Conservation (phyloP, 2,329 filamentous ascomycete species). For the Gaeumannomyces sp. region DNA sequence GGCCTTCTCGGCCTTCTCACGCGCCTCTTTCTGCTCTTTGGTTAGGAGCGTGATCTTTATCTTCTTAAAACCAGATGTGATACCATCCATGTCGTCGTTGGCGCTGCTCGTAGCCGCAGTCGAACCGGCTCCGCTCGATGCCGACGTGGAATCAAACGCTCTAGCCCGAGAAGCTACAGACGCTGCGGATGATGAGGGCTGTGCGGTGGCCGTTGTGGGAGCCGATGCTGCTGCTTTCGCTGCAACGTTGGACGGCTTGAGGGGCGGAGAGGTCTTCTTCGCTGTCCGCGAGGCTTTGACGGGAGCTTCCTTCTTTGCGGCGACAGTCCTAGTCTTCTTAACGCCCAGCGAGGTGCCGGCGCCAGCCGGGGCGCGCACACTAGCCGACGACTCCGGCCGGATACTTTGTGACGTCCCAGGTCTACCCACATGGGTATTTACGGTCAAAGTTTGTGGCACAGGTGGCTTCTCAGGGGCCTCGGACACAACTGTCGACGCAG, state of each 20-base stretch:
- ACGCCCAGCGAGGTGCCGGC: constrained; percentile 37
- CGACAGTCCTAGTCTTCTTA: constrained; percentile 52
- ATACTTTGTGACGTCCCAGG: constrained; percentile 36
- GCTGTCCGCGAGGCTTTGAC: constrained; percentile 23
- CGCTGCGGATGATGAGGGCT: constrained; percentile 12
- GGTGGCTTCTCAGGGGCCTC: constrained; percentile 21
- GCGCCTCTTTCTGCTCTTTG: constrained; percentile 51
- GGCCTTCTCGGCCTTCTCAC: constrained; percentile 24
- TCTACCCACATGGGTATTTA: constrained; percentile 18
- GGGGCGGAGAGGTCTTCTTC: constrained; percentile 28
- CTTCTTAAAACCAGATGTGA: constrained; percentile 55
- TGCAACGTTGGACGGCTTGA: constrained; percentile 8
- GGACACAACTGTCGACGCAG: constrained; percentile 32
- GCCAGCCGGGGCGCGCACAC: constrained; percentile 25
- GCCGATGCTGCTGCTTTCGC: constrained; percentile 13
- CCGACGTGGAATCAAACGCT: constrained; percentile 1
- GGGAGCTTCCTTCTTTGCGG: constrained; percentile 36
- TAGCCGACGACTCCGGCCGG: constrained; percentile 37
- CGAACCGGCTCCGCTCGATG: constrained; percentile 8
- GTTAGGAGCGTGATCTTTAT: constrained; percentile 58
- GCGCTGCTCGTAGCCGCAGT: constrained; percentile 13
- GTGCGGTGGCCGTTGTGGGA: constrained; percentile 10
- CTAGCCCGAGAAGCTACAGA: background rate
- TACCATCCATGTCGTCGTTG: constrained; percentile 42
- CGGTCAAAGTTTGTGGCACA: constrained; percentile 10